phyloP scores from a whole-genome alignment of 495 filamentous ascomycete genomes.

The Talaromyces nanjingensis region DNA sequence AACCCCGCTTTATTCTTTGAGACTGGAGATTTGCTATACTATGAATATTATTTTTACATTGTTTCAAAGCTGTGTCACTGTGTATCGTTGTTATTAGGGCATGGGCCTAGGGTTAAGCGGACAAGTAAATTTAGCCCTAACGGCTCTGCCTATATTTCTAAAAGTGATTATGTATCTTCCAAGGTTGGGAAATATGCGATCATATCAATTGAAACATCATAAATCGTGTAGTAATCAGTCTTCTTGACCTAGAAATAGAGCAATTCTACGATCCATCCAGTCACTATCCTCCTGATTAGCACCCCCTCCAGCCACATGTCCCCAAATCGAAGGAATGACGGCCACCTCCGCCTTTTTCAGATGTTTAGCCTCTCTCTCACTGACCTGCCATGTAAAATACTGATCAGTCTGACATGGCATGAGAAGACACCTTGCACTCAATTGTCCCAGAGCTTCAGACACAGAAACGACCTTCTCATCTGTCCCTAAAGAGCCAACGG shows the following conservation, averaged over 20 bases:
- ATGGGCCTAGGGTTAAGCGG: too few relatives aligned
- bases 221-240: not conserved
- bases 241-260: slow-evolving; percentile 17
- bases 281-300: slow-evolving; percentile 46
- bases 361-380: slow-evolving; percentile 45
- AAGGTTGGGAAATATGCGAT: not conserved
- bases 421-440: slow-evolving; percentile 50
- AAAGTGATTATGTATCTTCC: not conserved
- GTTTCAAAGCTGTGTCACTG: too few relatives aligned
- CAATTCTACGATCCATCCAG: slow-evolving; percentile 52
- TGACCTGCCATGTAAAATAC: slow-evolving; percentile 58
- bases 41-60: not conserved
- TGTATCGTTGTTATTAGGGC: not conserved
- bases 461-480: slow-evolving; percentile 43
- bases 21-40: not conserved
- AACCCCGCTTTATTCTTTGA: not conserved
- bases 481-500: not conserved
- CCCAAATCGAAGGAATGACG: slow-evolving; percentile 53
- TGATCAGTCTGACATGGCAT: slow-evolving; percentile 56
- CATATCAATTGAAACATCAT: not conserved
- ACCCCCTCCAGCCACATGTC: slow-evolving; percentile 51
- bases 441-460: slow-evolving; percentile 42
- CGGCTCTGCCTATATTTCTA: not conserved
- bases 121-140: not conserved
- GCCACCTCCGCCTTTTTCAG: slow-evolving; percentile 37